Percentiles rank a stretch among this genome's conserved stretches.
Conservation (phyloP, 352 stramenopile genomes). For the Globisporangium parvum region DNA sequence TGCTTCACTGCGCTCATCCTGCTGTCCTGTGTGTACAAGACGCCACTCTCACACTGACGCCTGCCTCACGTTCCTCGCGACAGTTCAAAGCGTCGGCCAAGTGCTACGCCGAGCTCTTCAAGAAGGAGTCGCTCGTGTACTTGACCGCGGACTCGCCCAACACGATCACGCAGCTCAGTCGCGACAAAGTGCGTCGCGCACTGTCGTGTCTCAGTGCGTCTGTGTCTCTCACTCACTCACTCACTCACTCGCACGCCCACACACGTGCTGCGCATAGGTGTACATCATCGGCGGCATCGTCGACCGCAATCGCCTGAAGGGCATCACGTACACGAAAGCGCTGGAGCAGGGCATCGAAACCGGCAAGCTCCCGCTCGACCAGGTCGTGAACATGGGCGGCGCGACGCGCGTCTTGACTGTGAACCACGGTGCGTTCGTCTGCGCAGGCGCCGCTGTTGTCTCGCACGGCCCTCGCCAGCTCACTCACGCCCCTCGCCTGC, state of each 20-base stretch:
- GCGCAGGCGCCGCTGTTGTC: not conserved
- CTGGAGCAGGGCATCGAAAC: constrained; percentile 86
- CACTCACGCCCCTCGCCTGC: not conserved
- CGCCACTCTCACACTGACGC: not conserved
- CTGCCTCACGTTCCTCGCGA: not conserved
- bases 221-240: no score
- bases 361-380: constrained; percentile 89
- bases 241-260: no score
- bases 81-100: constrained; percentile 54
- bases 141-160: constrained; percentile 93
- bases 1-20: not conserved
- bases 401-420: constrained; percentile 82
- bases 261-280: constrained; percentile 29
- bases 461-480: no score
- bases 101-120: constrained; percentile 72
- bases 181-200: constrained; percentile 58
- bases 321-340: constrained; percentile 89
- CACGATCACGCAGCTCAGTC: constrained; percentile 81
- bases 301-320: constrained; percentile 95
- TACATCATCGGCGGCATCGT: constrained; percentile 98
- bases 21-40: not conserved
- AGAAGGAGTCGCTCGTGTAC: constrained; percentile 90
- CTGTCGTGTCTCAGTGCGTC: no score
- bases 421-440: constrained; percentile 65
- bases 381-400: constrained; percentile 68